Evolutionary conservation across 202 grass and related monocot species (phyloP).

Genomic region (Hordeum pubiflorum): DNA sequence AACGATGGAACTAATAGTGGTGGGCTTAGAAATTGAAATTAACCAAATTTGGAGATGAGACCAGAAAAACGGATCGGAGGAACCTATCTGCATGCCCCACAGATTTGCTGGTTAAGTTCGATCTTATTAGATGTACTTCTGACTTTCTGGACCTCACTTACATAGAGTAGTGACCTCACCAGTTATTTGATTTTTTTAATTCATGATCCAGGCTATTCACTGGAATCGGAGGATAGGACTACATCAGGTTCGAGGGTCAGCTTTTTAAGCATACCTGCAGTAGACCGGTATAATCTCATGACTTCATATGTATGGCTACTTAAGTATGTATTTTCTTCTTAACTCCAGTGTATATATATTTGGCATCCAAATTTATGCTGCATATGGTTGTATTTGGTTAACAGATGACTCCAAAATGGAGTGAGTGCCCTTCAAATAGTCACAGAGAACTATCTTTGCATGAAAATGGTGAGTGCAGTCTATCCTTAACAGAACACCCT

Average conservation of each 20-base stretch:
- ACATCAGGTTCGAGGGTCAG: conserved; percentile 31
- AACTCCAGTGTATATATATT: conserved; percentile 20
- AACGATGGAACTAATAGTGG: background rate
- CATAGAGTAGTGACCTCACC: background rate
- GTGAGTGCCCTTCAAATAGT: conserved; percentile 37
- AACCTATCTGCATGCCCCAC: background rate
- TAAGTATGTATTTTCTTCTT: conserved; percentile 12
- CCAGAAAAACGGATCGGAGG: background rate
- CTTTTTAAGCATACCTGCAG: conserved; percentile 23
- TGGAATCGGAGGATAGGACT: conserved; percentile 19
- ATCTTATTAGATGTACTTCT: conserved; percentile 4
- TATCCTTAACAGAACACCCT: conserved; percentile 17
- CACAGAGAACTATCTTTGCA: conserved; percentile 31
- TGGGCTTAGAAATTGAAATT: background rate
- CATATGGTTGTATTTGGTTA: conserved; percentile 31
- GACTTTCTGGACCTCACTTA: conserved; percentile 2
- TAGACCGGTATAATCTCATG: conserved; percentile 21
- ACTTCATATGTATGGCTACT: conserved; percentile 7
- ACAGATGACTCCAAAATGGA: conserved; percentile 67
- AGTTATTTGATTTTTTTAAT: conserved; percentile 13
- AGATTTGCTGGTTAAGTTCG: background rate
- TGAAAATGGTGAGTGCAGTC: conserved; percentile 34
- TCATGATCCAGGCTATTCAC: conserved; percentile 3
- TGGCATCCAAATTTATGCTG: conserved; percentile 16
- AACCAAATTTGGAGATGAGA: background rate